Evolutionary conservation across 345 rosid species (phyloP), one percentile per base, ranked within the genome.

Genomic region (Arabidopsis arenosa): DNA sequence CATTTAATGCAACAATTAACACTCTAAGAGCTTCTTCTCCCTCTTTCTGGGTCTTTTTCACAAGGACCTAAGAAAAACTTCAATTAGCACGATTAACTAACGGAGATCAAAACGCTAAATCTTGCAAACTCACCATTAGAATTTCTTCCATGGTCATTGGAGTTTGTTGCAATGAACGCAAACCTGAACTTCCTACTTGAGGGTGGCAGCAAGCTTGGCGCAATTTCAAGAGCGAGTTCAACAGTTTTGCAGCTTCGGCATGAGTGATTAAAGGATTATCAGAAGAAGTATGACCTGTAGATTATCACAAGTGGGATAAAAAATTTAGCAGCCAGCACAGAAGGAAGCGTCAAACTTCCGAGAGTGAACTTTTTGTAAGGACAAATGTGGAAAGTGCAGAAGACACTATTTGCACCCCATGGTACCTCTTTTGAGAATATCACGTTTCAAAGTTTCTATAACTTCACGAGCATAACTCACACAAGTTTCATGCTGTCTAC

Each of bases 121-220:
- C 41, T 73, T 61, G 61, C 40, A 26, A 79, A 72, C 80, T 11
- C 72, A 90, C 98, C 96, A 84, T 83, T 75, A 90, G 72, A 78
- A 94, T 88, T 81, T 94, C 97, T 72, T 90, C 96, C 98, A 94
- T 94, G 18, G 96, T 87, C 96, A 94, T 92, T 66, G 98, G 98
- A 11, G 91, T 75, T 62, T 94, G 97, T 59, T 94, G 98, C 83
- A 92, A 72, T 68, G 98, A 86, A 59, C 95, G 96, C 74, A 94
- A 64, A 54, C 98, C 97, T 69, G 91, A 94, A 74, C 95, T 92
- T 79, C 98, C 98, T 14, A 94, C 97, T 92, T 94, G 98, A 71
- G 98, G 98, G 73, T 94, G 97, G 83, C 98, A 94, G 80, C 98
- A 94, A 77, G 98, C 98, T 78, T 94, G 98, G 45, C 98, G 98